Evolutionary conservation across 352 stramenopile genomes (phyloP).

Genomic region (Plasmopara halstedii): DNA sequence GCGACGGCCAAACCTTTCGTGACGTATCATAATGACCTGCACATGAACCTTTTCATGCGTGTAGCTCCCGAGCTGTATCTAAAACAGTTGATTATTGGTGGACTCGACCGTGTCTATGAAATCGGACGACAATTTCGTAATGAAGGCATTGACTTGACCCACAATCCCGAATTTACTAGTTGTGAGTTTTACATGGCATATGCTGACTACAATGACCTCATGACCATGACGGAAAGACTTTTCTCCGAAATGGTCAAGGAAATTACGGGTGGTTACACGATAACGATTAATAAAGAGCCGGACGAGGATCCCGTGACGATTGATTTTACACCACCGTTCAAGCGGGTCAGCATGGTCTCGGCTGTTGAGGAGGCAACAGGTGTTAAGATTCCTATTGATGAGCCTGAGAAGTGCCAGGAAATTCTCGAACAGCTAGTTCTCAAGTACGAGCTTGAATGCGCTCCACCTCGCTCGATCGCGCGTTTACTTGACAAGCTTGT

Average conservation of each 20-base stretch:
- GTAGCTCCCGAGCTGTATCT: slow-evolving; percentile 97
- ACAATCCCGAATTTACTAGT: slow-evolving; percentile 99
- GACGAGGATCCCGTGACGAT: slow-evolving; percentile 79
- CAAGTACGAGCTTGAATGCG: slow-evolving; percentile 70
- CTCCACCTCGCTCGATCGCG: slow-evolving; percentile 59
- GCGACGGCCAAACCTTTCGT: slow-evolving; percentile 97
- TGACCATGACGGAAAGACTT: slow-evolving; percentile 93
- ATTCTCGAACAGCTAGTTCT: slow-evolving; percentile 59
- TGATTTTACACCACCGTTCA: slow-evolving; percentile 93
- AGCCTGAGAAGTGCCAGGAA: slow-evolving; percentile 47
- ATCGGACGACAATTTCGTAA: slow-evolving; percentile 98
- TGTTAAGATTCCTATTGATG: slow-evolving; percentile 61
- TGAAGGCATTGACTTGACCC: slow-evolving; percentile 95
- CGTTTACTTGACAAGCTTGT: slow-evolving; percentile 86
- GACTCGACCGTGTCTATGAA: slow-evolving; percentile 98
- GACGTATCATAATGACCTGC: slow-evolving; percentile 95
- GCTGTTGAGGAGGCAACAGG: slow-evolving; percentile 66
- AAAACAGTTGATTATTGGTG: slow-evolving; percentile 97
- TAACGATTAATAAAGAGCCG: slow-evolving; percentile 87
- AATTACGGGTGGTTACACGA: slow-evolving; percentile 81
- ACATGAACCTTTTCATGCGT: slow-evolving; percentile 95
- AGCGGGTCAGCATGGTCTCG: slow-evolving; percentile 90
- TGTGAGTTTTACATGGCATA: slow-evolving; percentile 99
- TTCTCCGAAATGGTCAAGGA: slow-evolving; percentile 88
- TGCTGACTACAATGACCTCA: slow-evolving; percentile 97